Evolutionary conservation across 108 stramenopile species (phyloP), one percentile per base, ranked within the genome.

Genomic region (Cyclotella distinguenda): DNA sequence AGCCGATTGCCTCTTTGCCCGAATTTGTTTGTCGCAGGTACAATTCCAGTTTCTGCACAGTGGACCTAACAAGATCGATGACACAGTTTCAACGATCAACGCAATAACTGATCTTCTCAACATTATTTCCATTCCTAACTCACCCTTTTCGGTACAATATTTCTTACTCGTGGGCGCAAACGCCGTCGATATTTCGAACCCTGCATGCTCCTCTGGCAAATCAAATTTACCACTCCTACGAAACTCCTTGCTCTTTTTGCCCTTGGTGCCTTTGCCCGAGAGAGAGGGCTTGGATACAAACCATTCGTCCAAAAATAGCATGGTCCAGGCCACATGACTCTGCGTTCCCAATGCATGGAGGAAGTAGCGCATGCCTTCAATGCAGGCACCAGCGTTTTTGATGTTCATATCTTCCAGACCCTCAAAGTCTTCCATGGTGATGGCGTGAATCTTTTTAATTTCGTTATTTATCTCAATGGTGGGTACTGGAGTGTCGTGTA

Each of bases 1-100:
- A 23, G 79, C 74, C 18, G 62, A 30, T 21, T 53, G 56, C 46
- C 64, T 60, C 30, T 53, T 65, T 23, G 68, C 74, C 15, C 79
- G 68, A 50, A 80, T 64, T 60, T 80, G 79, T 19, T 32, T 22
- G 40, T 80, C 79, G 32, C 79, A 80, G 26, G 49, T 76, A 54
- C 79, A 80, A 45, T 80, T 80, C 79, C 79, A 80, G 19, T 55
- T 40, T 10, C 49, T 53, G 47, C 79, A 80, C 2, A 36, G 33
- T 21, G 64, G 64, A 4, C 72, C 72, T 66, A 46, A 55, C 27
- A 38, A n/a, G n/a, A n/a, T n/a, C n/a, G n/a, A n/a, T n/a, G n/a
- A n/a, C n/a, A n/a, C n/a, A n/a, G n/a, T n/a, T n/a, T n/a, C n/a
- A n/a, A n/a, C n/a, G n/a, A n/a, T n/a, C n/a, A n/a, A n/a, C n/a